Conservation (phyloP, 2,329 filamentous ascomycete species). For the Raffaelea albimanens region DNA sequence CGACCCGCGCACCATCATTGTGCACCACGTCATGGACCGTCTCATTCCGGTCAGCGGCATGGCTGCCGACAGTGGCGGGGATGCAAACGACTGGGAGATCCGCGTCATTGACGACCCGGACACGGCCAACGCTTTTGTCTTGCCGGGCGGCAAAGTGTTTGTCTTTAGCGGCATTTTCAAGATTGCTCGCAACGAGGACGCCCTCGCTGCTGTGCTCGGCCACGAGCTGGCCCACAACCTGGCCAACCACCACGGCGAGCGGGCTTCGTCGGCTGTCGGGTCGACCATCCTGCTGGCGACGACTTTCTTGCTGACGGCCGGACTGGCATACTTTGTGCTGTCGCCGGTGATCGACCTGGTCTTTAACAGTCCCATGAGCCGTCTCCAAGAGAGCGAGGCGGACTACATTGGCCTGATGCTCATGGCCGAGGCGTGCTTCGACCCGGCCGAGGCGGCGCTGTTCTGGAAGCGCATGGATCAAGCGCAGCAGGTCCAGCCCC, state of each 20-base stretch:
- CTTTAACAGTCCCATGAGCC: slow-evolving; percentile 58
- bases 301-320: slow-evolving; percentile 36
- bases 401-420: slow-evolving; percentile 76
- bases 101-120: slow-evolving; percentile 60
- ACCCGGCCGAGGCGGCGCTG: slow-evolving; percentile 55
- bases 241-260: slow-evolving; percentile 58
- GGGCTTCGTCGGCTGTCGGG: slow-evolving; percentile 43
- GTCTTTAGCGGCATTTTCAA: slow-evolving; percentile 65
- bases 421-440: slow-evolving; percentile 73
- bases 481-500: slow-evolving; percentile 37
- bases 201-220: slow-evolving; percentile 64
- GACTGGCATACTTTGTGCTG: slow-evolving; percentile 29
- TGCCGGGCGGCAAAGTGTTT: slow-evolving; percentile 72
- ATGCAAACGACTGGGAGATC: slow-evolving; percentile 52
- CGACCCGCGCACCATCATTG: slow-evolving; percentile 47
- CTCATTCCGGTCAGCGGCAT: slow-evolving; percentile 60
- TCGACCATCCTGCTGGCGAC: slow-evolving; percentile 41
- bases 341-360: slow-evolving; percentile 49
- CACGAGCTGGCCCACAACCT: slow-evolving; percentile 75
- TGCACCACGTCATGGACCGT: slow-evolving; percentile 54
- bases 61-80: slow-evolving; percentile 28
- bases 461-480: slow-evolving; percentile 61
- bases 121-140: slow-evolving; percentile 66
- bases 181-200: slow-evolving; percentile 57
- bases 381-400: slow-evolving; percentile 66